Conservation (phyloP, 805 yeast species). For the Ogataea wickerhamii region DNA sequence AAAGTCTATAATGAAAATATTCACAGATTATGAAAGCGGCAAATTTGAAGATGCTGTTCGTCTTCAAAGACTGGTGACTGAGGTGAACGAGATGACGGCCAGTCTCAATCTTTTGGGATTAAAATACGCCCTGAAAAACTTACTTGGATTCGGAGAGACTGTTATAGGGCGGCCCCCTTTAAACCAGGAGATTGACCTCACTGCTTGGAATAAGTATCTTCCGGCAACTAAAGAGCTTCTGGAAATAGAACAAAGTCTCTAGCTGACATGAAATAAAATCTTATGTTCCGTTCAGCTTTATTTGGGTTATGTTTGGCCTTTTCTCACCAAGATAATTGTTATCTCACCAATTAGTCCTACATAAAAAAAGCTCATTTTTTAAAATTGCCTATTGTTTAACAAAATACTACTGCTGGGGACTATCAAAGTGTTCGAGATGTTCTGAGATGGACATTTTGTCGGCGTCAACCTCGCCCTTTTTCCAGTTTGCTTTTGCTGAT, state of each 20-base stretch:
- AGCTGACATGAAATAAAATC: no score
- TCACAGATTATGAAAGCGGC: slow-evolving; percentile 36
- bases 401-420: no score
- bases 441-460: not conserved
- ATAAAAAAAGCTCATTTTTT: no score
- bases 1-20: slow-evolving; percentile 39
- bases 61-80: slow-evolving; percentile 39
- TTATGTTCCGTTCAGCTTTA: no score
- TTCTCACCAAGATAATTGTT: no score
- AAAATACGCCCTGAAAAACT: slow-evolving; percentile 25
- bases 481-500: not conserved
- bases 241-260: slow-evolving; percentile 6
- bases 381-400: no score
- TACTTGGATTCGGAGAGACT: slow-evolving; percentile 25
- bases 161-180: slow-evolving; percentile 44
- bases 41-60: slow-evolving; percentile 37
- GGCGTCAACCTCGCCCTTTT: not conserved
- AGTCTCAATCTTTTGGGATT: slow-evolving; percentile 27
- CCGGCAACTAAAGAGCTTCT: slow-evolving; percentile 5
- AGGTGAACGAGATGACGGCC: slow-evolving; percentile 42
- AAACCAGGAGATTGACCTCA: slow-evolving; percentile 31
- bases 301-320: no score
- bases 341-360: no score
- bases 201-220: slow-evolving; percentile 25
- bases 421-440: not conserved